phyloP scores from a whole-genome alignment of 768 basidiomycete species.

The Psilocybe azurescens region DNA sequence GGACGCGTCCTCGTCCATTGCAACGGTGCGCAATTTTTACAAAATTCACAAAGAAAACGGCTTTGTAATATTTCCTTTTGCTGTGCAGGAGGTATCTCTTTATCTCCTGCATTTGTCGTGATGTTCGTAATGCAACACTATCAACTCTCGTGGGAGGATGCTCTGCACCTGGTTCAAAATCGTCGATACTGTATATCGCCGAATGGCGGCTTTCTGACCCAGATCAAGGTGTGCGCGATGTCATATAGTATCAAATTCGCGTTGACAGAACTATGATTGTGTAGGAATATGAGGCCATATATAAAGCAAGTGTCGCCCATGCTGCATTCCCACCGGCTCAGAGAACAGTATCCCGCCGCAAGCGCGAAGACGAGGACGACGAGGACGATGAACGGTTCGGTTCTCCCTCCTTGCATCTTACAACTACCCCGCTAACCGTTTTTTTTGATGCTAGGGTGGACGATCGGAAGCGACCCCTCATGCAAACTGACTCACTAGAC shows the following conservation, averaged over 20 bases:
- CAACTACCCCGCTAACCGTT: slow-evolving; percentile 5
- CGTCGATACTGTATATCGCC: slow-evolving; percentile 93
- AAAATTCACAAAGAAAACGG: background rate
- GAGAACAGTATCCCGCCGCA: slow-evolving; percentile 58
- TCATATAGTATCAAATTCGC: background rate
- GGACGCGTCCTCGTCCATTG: slow-evolving; percentile 90
- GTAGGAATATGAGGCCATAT: slow-evolving; percentile 94
- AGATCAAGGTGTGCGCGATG: slow-evolving; percentile 72
- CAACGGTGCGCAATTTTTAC: slow-evolving; percentile 60
- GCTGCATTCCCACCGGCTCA: slow-evolving; percentile 57
- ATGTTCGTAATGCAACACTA: slow-evolving; percentile 94
- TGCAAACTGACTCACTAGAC: slow-evolving; percentile 37
- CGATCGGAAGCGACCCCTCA: slow-evolving; percentile 51
- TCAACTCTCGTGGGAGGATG: slow-evolving; percentile 86
- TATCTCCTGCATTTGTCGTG: slow-evolving; percentile 88
- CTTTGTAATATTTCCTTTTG: background rate
- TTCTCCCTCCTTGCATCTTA: slow-evolving; percentile 1
- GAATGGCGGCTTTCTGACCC: slow-evolving; percentile 89
- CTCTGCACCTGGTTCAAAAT: slow-evolving; percentile 87
- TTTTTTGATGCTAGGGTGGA: slow-evolving; percentile 39
- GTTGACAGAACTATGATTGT: background rate
- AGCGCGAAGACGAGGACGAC: slow-evolving; percentile 78
- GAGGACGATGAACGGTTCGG: slow-evolving; percentile 49
- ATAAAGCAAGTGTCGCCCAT: slow-evolving; percentile 77
- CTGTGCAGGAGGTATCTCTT: slow-evolving; percentile 76